These are phyloP conservation scores for Pseudopyrenochaeta lycopersici DNA, from an alignment of 2,329 filamentous ascomycete species.

Conservation along the genomic window DNA sequence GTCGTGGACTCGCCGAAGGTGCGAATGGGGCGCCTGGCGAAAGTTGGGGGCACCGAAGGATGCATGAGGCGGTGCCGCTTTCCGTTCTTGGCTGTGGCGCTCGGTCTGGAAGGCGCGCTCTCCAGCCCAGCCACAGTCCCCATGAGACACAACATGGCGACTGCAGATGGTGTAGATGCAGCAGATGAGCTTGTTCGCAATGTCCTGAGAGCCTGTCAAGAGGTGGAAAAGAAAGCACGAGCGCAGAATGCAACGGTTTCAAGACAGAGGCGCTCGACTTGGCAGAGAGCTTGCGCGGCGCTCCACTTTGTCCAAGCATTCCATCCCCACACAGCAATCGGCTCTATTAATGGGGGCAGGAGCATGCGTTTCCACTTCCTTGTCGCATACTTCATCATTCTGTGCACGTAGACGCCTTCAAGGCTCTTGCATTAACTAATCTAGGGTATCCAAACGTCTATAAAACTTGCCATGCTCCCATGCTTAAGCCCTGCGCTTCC, in stretches of 20 bases:
- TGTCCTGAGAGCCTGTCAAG: no score
- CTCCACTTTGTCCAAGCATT: background rate
- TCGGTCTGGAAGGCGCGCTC: slow-evolving; percentile 15
- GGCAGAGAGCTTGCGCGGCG: background rate
- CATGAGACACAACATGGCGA: background rate
- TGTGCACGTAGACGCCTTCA: no score
- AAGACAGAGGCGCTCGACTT: background rate
- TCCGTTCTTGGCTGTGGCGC: slow-evolving; percentile 16
- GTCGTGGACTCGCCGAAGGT: background rate
- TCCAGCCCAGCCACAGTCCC: background rate
- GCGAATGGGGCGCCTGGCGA: background rate
- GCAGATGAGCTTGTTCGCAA: no score
- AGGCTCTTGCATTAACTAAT: no score
- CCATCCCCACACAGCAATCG: background rate
- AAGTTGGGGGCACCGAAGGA: background rate
- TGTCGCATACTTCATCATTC: no score
- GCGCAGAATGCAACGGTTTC: background rate
- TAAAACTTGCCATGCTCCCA: no score
- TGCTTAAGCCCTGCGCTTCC: no score
- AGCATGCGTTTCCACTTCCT: no score
- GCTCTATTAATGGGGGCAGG: no score
- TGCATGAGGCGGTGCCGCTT: slow-evolving; percentile 5
- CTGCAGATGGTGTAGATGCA: no score
- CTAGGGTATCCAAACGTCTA: no score
- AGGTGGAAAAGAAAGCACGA: background rate